Conservation (phyloP, 164 flowering plant genomes). For the Magnolia officinalis region DNA sequence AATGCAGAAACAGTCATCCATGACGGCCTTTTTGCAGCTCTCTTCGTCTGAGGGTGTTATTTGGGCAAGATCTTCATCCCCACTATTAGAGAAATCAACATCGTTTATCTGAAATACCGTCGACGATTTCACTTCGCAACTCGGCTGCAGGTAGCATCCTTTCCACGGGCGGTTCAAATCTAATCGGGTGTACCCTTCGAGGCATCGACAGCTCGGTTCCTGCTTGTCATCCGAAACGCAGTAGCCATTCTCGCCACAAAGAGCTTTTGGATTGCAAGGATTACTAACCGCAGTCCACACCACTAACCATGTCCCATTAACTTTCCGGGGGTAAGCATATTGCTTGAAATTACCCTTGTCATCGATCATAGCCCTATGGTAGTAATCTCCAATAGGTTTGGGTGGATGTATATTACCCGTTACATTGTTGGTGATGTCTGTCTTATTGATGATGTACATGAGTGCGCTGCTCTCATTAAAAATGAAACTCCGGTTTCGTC, state of each 20-base stretch:
- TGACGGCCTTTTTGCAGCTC: conserved; percentile 19
- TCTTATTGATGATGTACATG: conserved; percentile 11
- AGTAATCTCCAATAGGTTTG: conserved; percentile 23
- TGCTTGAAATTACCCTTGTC: conserved; percentile 25
- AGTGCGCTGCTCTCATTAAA: conserved; percentile 4
- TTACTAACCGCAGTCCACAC: conserved; percentile 18
- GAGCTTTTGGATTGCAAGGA: conserved; percentile 13
- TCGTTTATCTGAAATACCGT: conserved; percentile 12
- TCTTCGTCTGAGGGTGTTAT: conserved; percentile 9
- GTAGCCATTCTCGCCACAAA: conserved; percentile 25
- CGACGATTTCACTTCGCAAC: conserved; percentile 9
- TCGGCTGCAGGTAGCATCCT: conserved; percentile 18
- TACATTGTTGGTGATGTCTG: not conserved
- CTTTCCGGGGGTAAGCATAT: conserved; percentile 14
- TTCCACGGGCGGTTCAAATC: conserved; percentile 9
- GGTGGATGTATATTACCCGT: not conserved
- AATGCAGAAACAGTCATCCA: conserved; percentile 25
- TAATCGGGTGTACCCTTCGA: conserved; percentile 17
- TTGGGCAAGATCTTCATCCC: conserved; percentile 12
- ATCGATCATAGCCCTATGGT: conserved; percentile 22
- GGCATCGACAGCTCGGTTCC: conserved; percentile 14
- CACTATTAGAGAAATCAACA: conserved; percentile 10
- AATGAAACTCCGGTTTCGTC: conserved; percentile 1
- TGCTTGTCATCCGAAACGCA: conserved; percentile 16
- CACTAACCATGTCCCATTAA: conserved; percentile 14